Evolutionary conservation across 495 filamentous ascomycete species (phyloP), one percentile per base, ranked within the genome.

Genomic region (Xylaria nigripes): DNA sequence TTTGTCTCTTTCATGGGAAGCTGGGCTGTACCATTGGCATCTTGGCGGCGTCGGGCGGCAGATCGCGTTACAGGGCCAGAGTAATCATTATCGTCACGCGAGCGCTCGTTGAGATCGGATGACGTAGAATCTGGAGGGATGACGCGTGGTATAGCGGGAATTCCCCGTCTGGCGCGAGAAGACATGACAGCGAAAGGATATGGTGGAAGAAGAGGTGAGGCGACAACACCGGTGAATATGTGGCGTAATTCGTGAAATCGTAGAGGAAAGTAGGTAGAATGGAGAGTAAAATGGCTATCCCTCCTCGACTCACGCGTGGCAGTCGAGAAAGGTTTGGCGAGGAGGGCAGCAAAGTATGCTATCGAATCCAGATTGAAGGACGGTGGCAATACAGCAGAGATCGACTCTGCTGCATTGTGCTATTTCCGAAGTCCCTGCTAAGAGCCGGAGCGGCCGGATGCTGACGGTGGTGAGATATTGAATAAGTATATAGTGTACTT

Each of bases 41-140:
- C 74, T 68, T 41, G 73, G 61, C 56, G 57, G 65, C 56, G 72
- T 62, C 80, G 77, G 27, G 79, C 75, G 51, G 82, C 78, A 36
- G 84, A 86, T 51, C 85, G 76, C 36, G 83, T 87, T 36, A 78
- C 70, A 10, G 86, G 86, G 18, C 76, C 83, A 53, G 72, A 72
- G 65, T 86, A 86, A 30, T 66, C 69, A 55, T 79, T 75, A 34
- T 67, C 70, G 55, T 81, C 76, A 53, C 64, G 68, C 21, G 54
- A 54, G 61, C 43, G 73, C 62, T 60, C 70, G 42, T 70, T 71
- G 25, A 58, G 61, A 46, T 86, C 83, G 50, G 83, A 82, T 13
- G 81, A 76, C 1, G 84, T 78, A 49, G 84, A 84, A 19, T 82
- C 82, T 16, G 86, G 85, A 22, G 85, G 86, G 54, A 84, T 86